Conservation (phyloP, 805 yeast species). For the Saccharomycopsis olivae region DNA sequence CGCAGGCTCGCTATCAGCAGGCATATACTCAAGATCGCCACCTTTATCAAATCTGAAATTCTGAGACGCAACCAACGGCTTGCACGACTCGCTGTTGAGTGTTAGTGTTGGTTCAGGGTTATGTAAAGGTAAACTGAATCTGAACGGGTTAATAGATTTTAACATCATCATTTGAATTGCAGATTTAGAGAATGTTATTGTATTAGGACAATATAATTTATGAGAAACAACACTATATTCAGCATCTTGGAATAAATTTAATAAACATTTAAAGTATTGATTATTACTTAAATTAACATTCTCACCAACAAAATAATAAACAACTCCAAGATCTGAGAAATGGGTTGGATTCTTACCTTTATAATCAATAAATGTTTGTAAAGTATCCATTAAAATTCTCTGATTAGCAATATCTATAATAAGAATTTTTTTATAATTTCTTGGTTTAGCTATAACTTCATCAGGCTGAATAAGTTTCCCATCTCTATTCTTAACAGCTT, state of each 20-base stretch:
- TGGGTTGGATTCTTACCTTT: too few species aligned
- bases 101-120: too few species aligned
- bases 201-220: constrained; percentile 48
- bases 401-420: constrained; percentile 63
- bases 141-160: constrained; percentile 37
- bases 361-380: too few species aligned
- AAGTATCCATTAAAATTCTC: constrained; percentile 30
- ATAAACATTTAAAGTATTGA: constrained; percentile 35
- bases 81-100: too few species aligned
- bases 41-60: too few species aligned
- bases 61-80: too few species aligned
- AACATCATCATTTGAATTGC: constrained; percentile 45
- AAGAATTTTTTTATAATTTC: constrained; percentile 47
- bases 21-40: too few species aligned
- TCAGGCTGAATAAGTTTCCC: constrained; percentile 54
- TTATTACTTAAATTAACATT: constrained; percentile 37
- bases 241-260: constrained; percentile 34
- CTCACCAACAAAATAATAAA: constrained; percentile 72
- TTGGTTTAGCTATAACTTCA: constrained; percentile 60
- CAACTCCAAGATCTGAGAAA: constrained; percentile 30
- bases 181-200: constrained; percentile 46
- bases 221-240: constrained; percentile 63
- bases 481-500: constrained; percentile 41
- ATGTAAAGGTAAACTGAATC: constrained; percentile 9
- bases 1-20: too few species aligned